Base-by-base conservation (phyloP, 352 stramenopile genomes). In the Phytophthora kernoviae region DNA sequence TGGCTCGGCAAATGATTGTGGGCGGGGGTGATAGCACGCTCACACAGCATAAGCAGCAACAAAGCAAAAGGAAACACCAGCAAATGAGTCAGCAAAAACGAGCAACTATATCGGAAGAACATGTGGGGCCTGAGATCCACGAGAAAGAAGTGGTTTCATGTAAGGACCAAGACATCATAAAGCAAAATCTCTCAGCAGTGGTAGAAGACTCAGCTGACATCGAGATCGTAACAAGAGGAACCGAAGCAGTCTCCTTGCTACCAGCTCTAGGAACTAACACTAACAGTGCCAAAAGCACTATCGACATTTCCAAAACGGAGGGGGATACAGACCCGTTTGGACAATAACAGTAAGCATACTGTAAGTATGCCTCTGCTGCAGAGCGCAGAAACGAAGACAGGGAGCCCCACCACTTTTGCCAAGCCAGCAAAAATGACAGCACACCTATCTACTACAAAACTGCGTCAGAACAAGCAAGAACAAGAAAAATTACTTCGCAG, bases 141-240 rank as follows among this genome's bases (percentile, higher is more conserved):
- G 68, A 75, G 53, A 90, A 92, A 66, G 75, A 94, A 2, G 48
- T 65, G 6, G 43, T 69, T 11, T 42, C 58, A 17, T 47, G 58
- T 17, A 73, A 62, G 14, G 22, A 48, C 47, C 54, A 44, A 20
- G 48, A 43, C 11, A 42, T 12, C 11, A 44, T 37, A 11, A 56
- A 40, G 24, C 57, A 44, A 15, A 58, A 27, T 21, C 3, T 18
- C 17, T 44, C 40, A 46, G 11, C 24, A 26, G 15, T 54, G 6
- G 47, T 36, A 34, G 32, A 14, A 45, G 33, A 50, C 14, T 36
- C 22, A 21, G 17, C 10, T 17, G 47, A 39, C 37, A 34, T 14
- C 5, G 36, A 44, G 32, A 9, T 1, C 17, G 1, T 15, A 17
- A 17, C 4, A 33, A 33, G 32, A 46, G 36, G 34, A 17, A 0